phyloP scores from a whole-genome alignment of 106 monocot genomes.

The Dioscorea alata region DNA sequence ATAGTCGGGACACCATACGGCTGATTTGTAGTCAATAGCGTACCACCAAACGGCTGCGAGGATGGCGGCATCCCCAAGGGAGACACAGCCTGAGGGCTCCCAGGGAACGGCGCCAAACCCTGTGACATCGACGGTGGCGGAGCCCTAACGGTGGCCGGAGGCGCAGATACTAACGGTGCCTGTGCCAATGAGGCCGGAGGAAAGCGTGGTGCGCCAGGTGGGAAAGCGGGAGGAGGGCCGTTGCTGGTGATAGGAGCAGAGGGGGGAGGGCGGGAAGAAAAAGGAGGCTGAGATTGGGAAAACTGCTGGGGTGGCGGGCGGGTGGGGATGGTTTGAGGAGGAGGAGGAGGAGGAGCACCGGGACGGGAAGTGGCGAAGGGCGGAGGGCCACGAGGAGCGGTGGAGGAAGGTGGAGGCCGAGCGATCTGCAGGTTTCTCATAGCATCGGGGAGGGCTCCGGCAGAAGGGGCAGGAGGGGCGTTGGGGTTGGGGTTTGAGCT shows the following conservation, averaged over 20 bases:
- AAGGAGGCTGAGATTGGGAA: background rate
- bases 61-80: background rate
- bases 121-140: conserved; percentile 6
- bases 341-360: background rate
- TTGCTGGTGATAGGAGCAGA: conserved; percentile 15
- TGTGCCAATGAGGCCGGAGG: background rate
- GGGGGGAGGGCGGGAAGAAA: conserved; percentile 10
- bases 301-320: background rate
- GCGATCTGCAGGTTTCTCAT: conserved; percentile 74
- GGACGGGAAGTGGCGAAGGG: conserved; percentile 3
- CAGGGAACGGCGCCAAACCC: conserved; percentile 18
- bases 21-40: background rate
- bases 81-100: conserved; percentile 23
- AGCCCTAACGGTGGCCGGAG: conserved; percentile 6
- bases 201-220: background rate
- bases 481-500: background rate
- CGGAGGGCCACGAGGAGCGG: conserved; percentile 3
- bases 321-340: background rate
- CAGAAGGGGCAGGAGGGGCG: background rate
- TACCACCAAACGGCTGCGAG: background rate
- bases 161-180: background rate
- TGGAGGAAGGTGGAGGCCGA: conserved; percentile 22
- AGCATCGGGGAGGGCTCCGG: conserved; percentile 26
- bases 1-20: background rate
- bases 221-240: conserved; percentile 5